A percentile compares a stretch with the other conserved stretches of the same genome.
Conservation (phyloP, 306 rosid species). For the Rosa rugosa region DNA sequence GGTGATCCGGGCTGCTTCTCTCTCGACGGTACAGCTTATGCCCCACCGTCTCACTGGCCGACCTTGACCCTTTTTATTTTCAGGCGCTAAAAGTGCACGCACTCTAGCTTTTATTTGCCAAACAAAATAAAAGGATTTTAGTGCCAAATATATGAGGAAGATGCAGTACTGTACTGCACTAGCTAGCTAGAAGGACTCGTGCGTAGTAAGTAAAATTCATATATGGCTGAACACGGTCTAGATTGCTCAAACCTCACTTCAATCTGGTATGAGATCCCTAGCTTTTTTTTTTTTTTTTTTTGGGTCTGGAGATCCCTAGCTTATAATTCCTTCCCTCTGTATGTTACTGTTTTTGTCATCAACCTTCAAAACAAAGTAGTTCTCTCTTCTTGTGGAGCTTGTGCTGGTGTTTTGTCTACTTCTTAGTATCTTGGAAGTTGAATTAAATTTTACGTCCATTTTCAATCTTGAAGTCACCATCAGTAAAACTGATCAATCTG, state of each 20-base stretch:
- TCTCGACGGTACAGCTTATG: background rate
- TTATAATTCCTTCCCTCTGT: background rate
- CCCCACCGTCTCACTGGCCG: conserved; percentile 4
- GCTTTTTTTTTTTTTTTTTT: too few species aligned
- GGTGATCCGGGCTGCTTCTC: background rate
- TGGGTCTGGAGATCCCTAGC: background rate
- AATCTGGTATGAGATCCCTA: background rate
- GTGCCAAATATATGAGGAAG: background rate
- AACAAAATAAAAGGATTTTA: too few species aligned
- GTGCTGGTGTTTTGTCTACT: background rate
- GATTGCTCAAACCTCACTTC: background rate
- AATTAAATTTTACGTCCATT: background rate
- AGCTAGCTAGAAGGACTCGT: background rate
- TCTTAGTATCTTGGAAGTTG: background rate
- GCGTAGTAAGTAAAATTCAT: background rate
- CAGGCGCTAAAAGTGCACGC: background rate
- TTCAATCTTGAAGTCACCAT: background rate
- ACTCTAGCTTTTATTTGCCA: too few species aligned
- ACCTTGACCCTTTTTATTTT: conserved; percentile 1
- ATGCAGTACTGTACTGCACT: background rate
- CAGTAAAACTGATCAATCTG: background rate
- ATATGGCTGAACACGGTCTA: background rate
- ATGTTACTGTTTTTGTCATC: background rate
- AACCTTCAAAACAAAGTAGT: background rate
- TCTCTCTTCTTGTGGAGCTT: background rate